A percentile compares a stretch with the other conserved stretches of the same genome.
Conservation (phyloP, 148 eudicot species). For the Rhododendron ferrugineum region DNA sequence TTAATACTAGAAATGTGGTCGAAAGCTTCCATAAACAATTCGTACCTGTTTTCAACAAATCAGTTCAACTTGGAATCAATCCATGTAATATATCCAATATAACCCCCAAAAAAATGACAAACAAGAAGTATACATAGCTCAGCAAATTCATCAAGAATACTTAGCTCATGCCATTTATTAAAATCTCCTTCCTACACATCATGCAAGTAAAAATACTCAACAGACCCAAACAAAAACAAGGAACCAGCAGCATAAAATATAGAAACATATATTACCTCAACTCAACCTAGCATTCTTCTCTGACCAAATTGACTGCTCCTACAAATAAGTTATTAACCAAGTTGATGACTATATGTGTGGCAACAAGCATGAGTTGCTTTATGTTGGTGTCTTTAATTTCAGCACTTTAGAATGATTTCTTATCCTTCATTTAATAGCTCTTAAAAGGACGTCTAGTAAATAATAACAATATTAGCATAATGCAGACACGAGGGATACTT, state of each 20-base stretch:
- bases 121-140: neutral
- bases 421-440: neutral
- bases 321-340: neutral
- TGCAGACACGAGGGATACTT: neutral
- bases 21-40: constrained; percentile 83
- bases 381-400: neutral
- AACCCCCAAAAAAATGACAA: neutral
- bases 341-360: neutral
- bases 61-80: neutral
- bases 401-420: neutral
- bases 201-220: neutral
- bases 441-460: neutral
- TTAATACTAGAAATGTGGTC: constrained; percentile 51
- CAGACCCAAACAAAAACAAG: neutral
- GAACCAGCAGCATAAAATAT: neutral
- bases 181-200: neutral
- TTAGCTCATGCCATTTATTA: neutral
- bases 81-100: no score
- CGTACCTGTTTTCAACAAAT: constrained; percentile 47
- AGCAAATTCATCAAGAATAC: neutral
- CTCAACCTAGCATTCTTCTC: neutral
- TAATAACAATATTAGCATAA: neutral
- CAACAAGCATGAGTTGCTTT: neutral
- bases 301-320: neutral
- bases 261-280: neutral